Percentiles rank a stretch among this genome's conserved stretches.
phyloP scores from a whole-genome alignment of 306 rosid genomes.

The Cucumis hystrix region DNA sequence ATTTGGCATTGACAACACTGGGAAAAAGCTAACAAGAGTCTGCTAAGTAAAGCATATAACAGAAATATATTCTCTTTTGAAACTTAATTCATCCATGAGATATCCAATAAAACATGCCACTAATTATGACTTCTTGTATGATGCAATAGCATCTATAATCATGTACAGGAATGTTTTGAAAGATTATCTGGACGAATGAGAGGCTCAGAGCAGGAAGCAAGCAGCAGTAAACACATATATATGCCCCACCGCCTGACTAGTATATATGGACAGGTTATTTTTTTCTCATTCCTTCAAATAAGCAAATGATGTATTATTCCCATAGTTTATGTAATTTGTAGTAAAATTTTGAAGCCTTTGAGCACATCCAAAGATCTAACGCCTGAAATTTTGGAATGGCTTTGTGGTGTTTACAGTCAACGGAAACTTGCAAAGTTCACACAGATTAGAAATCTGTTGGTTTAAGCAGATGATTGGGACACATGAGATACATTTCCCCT shows the following conservation, averaged over 20 bases:
- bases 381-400: too few species aligned
- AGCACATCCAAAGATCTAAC: neutral
- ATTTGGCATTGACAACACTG: neutral
- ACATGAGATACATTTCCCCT: neutral
- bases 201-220: conserved; percentile 25
- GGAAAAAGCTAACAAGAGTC: neutral
- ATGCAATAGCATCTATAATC: conserved; percentile 70
- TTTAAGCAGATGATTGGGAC: neutral
- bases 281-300: neutral
- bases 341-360: neutral
- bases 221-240: conserved; percentile 11
- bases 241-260: conserved; percentile 24
- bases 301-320: neutral
- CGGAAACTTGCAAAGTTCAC: neutral
- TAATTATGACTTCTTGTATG: conserved; percentile 4
- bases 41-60: neutral
- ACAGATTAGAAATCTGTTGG: neutral
- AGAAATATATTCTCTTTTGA: neutral
- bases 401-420: neutral
- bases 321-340: neutral
- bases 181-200: conserved; percentile 28
- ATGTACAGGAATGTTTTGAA: conserved; percentile 38
- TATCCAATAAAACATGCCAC: neutral
- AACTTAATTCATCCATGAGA: neutral
- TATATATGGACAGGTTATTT: neutral